These are phyloP conservation scores for Sclerotiophoma versabilis DNA, from an alignment of 2,329 filamentous ascomycete species.

Conservation along the genomic window DNA sequence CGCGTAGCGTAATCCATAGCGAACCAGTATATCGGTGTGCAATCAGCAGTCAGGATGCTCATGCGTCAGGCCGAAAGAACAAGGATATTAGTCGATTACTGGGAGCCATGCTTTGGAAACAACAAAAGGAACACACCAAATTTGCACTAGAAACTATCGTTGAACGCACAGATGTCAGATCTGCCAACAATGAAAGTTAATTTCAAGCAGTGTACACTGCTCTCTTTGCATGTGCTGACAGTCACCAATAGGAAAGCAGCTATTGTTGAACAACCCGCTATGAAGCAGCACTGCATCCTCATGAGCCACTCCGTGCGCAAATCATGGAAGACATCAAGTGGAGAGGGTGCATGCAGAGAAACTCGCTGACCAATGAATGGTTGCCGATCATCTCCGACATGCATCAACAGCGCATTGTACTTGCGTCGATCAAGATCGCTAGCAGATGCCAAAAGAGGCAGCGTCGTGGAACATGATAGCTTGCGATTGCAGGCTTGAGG, in stretches of 20 bases:
- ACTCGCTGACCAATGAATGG: constrained; percentile 1
- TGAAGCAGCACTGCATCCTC: not conserved
- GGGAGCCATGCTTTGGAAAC: not conserved
- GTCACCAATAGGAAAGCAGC: not conserved
- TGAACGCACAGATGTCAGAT: not conserved
- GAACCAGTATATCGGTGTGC: not conserved
- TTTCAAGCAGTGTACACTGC: not conserved
- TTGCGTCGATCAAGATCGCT: constrained; percentile 3
- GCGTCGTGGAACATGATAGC: not conserved
- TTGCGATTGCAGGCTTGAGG: not conserved
- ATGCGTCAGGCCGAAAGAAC: not conserved
- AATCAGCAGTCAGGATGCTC: not conserved
- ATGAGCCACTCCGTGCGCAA: not conserved
- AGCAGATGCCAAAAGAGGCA: constrained; percentile 2
- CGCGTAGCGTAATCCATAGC: not conserved
- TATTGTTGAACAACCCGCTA: not conserved
- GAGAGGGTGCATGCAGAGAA: constrained; percentile 3
- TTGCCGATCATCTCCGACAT: constrained; percentile 9
- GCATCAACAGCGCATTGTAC: constrained; percentile 10
- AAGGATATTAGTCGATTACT: not conserved
- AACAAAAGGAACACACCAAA: not conserved
- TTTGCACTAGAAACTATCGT: not conserved
- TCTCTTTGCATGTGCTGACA: not conserved
- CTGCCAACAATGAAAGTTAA: not conserved
- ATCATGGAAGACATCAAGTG: not conserved